Evolutionary conservation across 805 yeast genomes (phyloP).

Genomic region (Saccharomycopsis synnaedendra): DNA sequence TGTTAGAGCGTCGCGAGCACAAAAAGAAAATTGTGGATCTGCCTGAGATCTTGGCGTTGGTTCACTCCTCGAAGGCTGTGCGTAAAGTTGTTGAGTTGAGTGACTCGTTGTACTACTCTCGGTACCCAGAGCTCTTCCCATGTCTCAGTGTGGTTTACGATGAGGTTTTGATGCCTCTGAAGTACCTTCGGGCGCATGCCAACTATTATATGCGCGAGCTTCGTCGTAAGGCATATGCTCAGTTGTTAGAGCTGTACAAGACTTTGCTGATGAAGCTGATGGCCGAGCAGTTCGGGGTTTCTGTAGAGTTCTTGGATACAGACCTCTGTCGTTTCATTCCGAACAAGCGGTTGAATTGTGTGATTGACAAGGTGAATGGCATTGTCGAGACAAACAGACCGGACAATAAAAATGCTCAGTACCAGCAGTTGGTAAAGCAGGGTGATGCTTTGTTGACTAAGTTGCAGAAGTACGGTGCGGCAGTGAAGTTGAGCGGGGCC

Average conservation of each 20-base stretch:
- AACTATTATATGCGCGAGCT: conserved; percentile 81
- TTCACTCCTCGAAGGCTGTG: conserved; percentile 56
- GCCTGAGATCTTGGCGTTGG: conserved; percentile 80
- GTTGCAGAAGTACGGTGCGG: conserved; percentile 93
- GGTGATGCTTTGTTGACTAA: conserved; percentile 91
- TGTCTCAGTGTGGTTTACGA: conserved; percentile 70
- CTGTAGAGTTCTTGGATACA: conserved; percentile 71
- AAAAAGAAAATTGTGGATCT: conserved; percentile 82
- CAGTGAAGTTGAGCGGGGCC: conserved; percentile 89
- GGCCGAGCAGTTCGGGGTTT: conserved; percentile 91
- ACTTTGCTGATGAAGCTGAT: conserved; percentile 81
- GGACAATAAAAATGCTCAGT: conserved; percentile 91
- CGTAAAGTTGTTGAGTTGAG: conserved; percentile 78
- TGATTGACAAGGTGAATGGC: conserved; percentile 90
- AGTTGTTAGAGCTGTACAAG: conserved; percentile 87
- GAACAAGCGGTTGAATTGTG: conserved; percentile 86
- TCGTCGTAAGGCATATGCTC: conserved; percentile 91
- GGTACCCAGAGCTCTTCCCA: conserved; percentile 70
- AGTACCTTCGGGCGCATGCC: conserved; percentile 67
- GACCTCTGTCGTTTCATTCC: conserved; percentile 89
- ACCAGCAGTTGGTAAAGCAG: conserved; percentile 75
- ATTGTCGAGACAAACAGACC: conserved; percentile 94
- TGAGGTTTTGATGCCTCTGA: conserved; percentile 48
- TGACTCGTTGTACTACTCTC: conserved; percentile 80
- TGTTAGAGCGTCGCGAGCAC: conserved; percentile 71